Evolutionary conservation across 148 eudicot species (phyloP).

Genomic region (Polygonum aviculare): DNA sequence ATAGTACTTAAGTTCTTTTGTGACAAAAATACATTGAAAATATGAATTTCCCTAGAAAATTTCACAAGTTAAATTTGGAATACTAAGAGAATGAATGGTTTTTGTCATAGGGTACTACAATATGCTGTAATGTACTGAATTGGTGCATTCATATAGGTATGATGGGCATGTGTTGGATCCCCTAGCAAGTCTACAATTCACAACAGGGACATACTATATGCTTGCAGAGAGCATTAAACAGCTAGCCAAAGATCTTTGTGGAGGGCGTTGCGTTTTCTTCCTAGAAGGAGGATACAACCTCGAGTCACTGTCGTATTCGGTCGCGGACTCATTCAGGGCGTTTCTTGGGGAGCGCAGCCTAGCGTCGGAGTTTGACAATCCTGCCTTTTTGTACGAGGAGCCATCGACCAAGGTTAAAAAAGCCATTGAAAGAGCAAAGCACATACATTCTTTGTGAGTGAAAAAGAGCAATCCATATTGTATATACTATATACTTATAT

Average conservation of each 20-base stretch:
- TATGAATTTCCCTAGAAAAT: background rate
- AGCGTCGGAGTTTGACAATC: constrained; percentile 62
- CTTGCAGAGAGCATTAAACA: constrained; percentile 66
- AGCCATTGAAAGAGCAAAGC: constrained; percentile 63
- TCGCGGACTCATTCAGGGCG: constrained; percentile 83
- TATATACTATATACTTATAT: background rate
- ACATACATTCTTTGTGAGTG: constrained; percentile 60
- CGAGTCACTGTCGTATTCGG: constrained; percentile 63
- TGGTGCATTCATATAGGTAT: constrained; percentile 38
- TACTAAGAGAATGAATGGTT: background rate
- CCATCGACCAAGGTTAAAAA: constrained; percentile 63
- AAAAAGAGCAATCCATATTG: background rate
- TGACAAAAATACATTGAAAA: background rate
- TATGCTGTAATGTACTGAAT: too few species aligned
- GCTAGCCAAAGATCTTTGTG: constrained; percentile 71
- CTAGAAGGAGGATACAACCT: constrained; percentile 97
- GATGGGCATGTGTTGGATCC: constrained; percentile 89
- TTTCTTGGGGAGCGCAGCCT: constrained; percentile 75
- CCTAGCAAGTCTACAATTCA: constrained; percentile 75
- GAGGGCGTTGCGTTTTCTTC: constrained; percentile 93
- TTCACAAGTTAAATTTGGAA: background rate
- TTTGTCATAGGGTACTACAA: too few species aligned
- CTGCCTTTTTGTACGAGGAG: constrained; percentile 69
- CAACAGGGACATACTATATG: constrained; percentile 93
- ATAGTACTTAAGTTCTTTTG: too few species aligned